phyloP scores from a whole-genome alignment of 169 alveolate genomes.

The Pseudocohnilembus persalinus region DNA sequence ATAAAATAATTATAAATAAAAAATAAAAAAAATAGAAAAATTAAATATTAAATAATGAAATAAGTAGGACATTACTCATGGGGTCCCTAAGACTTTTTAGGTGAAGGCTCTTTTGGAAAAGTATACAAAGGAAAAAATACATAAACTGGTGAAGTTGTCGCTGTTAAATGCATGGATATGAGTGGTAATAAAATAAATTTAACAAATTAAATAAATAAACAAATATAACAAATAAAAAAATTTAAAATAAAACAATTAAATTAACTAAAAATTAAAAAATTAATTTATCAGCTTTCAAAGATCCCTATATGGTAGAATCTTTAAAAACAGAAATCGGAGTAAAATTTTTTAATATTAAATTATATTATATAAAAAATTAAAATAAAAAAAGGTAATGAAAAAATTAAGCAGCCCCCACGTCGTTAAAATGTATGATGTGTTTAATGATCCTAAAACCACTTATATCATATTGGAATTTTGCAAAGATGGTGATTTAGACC shows the following conservation, averaged over 20 bases:
- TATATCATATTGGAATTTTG: slow-evolving; percentile 32
- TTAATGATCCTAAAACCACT: slow-evolving; percentile 4
- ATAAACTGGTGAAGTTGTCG: slow-evolving; percentile 39
- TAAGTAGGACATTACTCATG: slow-evolving; percentile 10
- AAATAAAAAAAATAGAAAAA: neutral
- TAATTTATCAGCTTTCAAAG: slow-evolving; percentile 1
- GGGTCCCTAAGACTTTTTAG: slow-evolving; percentile 39
- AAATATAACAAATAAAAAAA: slow-evolving; percentile 17
- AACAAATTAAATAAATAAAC: neutral
- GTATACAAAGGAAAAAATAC: slow-evolving; percentile 55
- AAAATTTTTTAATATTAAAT: too few species aligned
- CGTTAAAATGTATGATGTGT: slow-evolving; percentile 23
- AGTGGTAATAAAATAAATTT: neutral
- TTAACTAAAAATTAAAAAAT: too few species aligned
- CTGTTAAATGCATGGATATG: slow-evolving; percentile 47
- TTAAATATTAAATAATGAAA: neutral
- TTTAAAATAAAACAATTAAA: too few species aligned
- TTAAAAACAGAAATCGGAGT: slow-evolving; percentile 20
- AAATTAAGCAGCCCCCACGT: slow-evolving; percentile 17
- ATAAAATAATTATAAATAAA: neutral
- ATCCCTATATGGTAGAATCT: slow-evolving; percentile 18
- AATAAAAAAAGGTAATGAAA: slow-evolving; percentile 16
- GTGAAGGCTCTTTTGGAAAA: slow-evolving; percentile 64
- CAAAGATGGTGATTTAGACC: slow-evolving; percentile 33
- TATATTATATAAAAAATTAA: too few species aligned